Evolutionary conservation across 164 flowering plant species (phyloP).

Genomic region (Vitis cinerea): DNA sequence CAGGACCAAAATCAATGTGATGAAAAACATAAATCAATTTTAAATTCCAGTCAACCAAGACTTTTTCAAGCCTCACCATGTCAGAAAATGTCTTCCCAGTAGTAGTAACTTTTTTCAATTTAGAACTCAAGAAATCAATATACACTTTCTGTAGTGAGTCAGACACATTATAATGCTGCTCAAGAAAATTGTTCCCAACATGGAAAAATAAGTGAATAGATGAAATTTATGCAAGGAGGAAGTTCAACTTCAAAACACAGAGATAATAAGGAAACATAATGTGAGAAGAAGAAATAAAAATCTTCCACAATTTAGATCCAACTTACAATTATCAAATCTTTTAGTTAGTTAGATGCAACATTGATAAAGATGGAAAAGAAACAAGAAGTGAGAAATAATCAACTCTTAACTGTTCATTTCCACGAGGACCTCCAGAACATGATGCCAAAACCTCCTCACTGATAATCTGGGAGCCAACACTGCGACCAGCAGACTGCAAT

Average conservation of each 20-base stretch:
- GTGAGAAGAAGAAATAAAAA: neutral
- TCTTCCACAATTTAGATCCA: too few relatives aligned
- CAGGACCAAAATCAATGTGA: too few relatives aligned
- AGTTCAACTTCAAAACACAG: neutral
- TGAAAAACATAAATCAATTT: too few relatives aligned
- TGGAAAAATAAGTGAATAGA: neutral
- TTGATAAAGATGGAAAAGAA: neutral
- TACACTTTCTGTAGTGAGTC: neutral
- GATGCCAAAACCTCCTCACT: constrained; percentile 75
- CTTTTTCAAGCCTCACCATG: too few relatives aligned
- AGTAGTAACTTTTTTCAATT: neutral
- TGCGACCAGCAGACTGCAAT: constrained; percentile 65
- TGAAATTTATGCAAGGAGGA: neutral
- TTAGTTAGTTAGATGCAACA: neutral
- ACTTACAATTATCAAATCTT: neutral
- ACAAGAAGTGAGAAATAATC: neutral
- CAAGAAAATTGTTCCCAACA: neutral
- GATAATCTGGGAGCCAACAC: constrained; percentile 62
- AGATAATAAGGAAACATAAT: neutral
- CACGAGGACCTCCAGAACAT: constrained; percentile 82
- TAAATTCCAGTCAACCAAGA: too few relatives aligned
- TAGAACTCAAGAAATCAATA: neutral
- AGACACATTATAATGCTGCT: neutral
- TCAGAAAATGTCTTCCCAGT: neutral
- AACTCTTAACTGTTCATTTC: constrained; percentile 84